Evolutionary conservation across 306 rosid genomes (phyloP).

Genomic region (Rosa persica): DNA sequence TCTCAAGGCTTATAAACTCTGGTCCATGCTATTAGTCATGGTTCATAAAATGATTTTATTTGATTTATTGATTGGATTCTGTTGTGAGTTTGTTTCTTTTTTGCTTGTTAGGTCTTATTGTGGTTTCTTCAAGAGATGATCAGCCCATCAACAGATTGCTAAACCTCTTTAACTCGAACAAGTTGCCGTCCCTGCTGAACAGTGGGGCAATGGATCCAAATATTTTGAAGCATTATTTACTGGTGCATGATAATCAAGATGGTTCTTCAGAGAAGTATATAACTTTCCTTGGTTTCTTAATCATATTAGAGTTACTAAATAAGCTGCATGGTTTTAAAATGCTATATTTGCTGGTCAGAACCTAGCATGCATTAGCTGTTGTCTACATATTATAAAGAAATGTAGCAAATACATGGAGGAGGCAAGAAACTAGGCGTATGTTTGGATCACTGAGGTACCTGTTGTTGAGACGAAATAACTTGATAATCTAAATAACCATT

Average conservation of each 20-base stretch:
- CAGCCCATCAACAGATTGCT: slow-evolving; percentile 77
- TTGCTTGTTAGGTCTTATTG: slow-evolving; percentile 69
- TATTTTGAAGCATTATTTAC: slow-evolving; percentile 83
- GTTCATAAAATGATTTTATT: neutral
- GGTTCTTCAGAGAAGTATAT: slow-evolving; percentile 71
- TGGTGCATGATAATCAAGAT: slow-evolving; percentile 93
- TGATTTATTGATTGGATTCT: neutral
- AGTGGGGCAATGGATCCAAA: slow-evolving; percentile 93
- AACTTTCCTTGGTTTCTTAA: slow-evolving; percentile 19
- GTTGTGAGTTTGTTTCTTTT: slow-evolving; percentile 18
- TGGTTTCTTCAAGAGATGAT: slow-evolving; percentile 91
- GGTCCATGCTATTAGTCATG: neutral
- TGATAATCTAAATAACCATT: neutral
- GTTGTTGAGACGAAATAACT: neutral
- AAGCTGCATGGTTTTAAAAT: neutral
- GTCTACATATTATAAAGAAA: neutral
- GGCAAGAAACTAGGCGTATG: neutral
- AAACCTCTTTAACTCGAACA: slow-evolving; percentile 70
- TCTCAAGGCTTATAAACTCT: slow-evolving; percentile 11
- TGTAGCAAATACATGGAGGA: neutral
- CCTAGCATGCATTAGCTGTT: neutral
- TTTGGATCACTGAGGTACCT: neutral
- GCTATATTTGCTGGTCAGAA: neutral
- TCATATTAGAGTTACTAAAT: slow-evolving; percentile 11
- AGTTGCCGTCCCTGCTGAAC: slow-evolving; percentile 81